Evolutionary conservation across 768 basidiomycete genomes (phyloP).

Genomic region (Lentinula sp.): DNA sequence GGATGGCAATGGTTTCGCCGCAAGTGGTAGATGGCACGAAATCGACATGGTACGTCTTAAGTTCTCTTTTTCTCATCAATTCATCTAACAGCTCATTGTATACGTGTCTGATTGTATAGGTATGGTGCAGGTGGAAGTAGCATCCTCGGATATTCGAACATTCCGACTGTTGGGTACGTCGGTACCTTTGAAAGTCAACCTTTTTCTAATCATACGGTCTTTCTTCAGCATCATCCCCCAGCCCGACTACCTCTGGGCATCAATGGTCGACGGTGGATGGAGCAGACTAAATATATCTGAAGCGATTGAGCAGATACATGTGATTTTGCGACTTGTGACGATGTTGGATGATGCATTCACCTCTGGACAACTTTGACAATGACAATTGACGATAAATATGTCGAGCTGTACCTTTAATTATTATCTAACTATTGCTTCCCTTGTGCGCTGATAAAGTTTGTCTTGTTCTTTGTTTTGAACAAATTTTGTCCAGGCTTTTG

Average conservation of each 20-base stretch:
- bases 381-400: too few relatives aligned
- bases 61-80: neutral
- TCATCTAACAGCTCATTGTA: neutral
- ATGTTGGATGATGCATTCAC: constrained; percentile 17
- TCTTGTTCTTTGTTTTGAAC: too few relatives aligned
- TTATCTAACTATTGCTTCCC: too few relatives aligned
- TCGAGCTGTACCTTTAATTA: too few relatives aligned
- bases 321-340: constrained; percentile 17
- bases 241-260: constrained; percentile 25
- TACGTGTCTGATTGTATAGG: constrained; percentile 1
- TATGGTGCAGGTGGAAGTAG: constrained; percentile 26
- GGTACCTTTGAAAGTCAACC: too few relatives aligned
- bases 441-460: too few relatives aligned
- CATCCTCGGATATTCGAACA: constrained; percentile 16
- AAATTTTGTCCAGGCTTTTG: too few relatives aligned
- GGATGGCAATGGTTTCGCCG: constrained; percentile 24
- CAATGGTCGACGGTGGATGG: constrained; percentile 24
- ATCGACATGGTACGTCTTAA: constrained; percentile 14
- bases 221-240: constrained; percentile 22
- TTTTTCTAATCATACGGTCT: neutral
- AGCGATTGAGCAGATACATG: constrained; percentile 22
- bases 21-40: constrained; percentile 14
- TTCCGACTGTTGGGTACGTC: constrained; percentile 22
- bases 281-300: constrained; percentile 19
- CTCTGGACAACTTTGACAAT: neutral